Evolutionary conservation across 768 basidiomycete genomes (phyloP), one percentile per base, ranked within the genome.

Genomic region (Trametes cingulata): DNA sequence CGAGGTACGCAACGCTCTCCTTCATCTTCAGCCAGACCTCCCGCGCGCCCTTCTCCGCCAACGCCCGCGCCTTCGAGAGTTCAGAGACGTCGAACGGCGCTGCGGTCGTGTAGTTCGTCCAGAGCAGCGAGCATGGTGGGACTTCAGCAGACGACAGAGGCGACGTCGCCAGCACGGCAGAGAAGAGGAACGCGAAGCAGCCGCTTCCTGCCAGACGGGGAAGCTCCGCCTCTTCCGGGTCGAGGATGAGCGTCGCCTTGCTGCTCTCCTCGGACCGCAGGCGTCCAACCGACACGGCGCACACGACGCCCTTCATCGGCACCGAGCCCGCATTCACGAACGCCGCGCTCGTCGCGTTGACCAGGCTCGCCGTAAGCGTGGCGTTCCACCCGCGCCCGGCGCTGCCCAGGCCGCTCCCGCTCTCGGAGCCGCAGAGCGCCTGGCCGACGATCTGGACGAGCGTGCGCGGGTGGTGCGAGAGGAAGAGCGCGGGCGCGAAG

Each of bases 361-460:
- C 82, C 71, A 85, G 75, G 2, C 87, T 80, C 0, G 90, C 86
- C 1, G 83, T 74, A 24, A 89, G 74, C 0, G 76, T 75, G 25
- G 80, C 76, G 33, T 74, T 67, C 68, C 74, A 73, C 65, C 59
- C 67, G 49, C 53, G 68, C 58, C 66, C 62, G 24, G 56, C 60
- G 52, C 67, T 70, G 13, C 66, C 66, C 6, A 58, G 61, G 19
- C 39, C 70, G 35, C 63, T 65, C 0, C 69, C 69, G 19, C 66
- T 68, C 13, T 65, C 66, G 22, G 52, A 65, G 15, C 68, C 71
- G 7, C 70, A 69, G 1, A 91, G 76, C 2, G 81, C 77, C 71
- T 94, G 92, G 0, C 89, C 78, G 1, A 91, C 87, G n/a, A 94
- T 77, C 65, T 93, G 91, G 2, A 93, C 76, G 10, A 91, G 78